A percentile compares a stretch with the other conserved stretches of the same genome.
Conservation (phyloP, 441 rosid genomes). For the Raphanus hybrid region DNA sequence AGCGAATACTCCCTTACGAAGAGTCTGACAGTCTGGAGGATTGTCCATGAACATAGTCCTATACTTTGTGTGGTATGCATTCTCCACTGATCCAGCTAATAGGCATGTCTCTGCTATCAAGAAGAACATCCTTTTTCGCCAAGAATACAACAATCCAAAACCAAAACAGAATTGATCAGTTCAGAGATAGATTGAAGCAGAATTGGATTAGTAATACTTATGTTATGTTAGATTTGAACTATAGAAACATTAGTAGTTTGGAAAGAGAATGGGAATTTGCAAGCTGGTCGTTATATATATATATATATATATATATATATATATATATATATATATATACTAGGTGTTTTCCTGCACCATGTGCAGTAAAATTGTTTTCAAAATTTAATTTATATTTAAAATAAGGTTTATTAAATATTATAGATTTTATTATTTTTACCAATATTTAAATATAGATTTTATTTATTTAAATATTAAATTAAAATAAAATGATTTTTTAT, state of each 20-base stretch:
- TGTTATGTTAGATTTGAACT: not conserved
- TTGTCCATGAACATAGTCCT: conserved; percentile 56
- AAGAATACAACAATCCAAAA: not conserved
- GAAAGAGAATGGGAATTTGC: not conserved
- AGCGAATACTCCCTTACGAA: conserved; percentile 68
- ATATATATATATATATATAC: too few relatives aligned
- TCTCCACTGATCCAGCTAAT: conserved; percentile 68
- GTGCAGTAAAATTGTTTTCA: too few relatives aligned
- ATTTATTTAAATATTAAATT: too few relatives aligned
- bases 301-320: too few relatives aligned
- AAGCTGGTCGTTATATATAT: not conserved
- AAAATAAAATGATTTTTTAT: too few relatives aligned
- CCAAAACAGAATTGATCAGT: not conserved
- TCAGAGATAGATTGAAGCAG: not conserved
- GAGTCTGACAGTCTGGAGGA: conserved; percentile 61
- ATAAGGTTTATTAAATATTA: too few relatives aligned
- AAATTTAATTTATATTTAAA: too few relatives aligned
- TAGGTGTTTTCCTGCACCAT: too few relatives aligned
- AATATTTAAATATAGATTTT: too few relatives aligned
- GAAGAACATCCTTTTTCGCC: conserved; percentile 60
- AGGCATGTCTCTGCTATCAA: conserved; percentile 66
- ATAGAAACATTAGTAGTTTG: not conserved
- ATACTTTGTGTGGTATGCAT: conserved; percentile 77
- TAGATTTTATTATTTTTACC: too few relatives aligned
- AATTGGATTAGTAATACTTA: not conserved